phyloP scores from a whole-genome alignment of 768 basidiomycete genomes.

The Suillus ampliporus region DNA sequence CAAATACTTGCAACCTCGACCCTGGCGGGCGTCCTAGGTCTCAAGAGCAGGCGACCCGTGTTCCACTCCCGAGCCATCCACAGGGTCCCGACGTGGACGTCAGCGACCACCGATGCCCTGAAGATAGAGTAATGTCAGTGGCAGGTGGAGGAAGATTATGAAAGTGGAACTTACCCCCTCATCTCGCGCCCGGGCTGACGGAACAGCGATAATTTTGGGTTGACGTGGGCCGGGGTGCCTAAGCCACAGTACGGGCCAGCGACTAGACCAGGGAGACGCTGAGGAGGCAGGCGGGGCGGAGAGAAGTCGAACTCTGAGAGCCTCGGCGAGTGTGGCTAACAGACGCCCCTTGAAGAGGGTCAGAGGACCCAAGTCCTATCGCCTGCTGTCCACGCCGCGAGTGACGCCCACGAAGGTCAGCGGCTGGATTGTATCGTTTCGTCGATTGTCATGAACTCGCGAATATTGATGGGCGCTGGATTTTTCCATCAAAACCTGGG shows the following conservation, averaged over 20 bases:
- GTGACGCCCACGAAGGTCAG: neutral
- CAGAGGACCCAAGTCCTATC: neutral
- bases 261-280: neutral
- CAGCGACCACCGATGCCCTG: neutral
- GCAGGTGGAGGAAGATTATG: too few relatives aligned
- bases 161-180: neutral
- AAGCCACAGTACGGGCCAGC: neutral
- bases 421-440: neutral
- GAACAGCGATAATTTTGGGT: neutral
- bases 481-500: neutral
- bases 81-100: neutral
- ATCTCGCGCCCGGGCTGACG: neutral
- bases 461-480: neutral
- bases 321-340: neutral
- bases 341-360: neutral
- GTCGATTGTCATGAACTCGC: neutral
- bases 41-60: neutral
- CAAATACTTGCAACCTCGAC: neutral
- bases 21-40: neutral
- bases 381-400: neutral
- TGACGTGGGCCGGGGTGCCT: conserved; percentile 1
- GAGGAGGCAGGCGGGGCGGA: neutral
- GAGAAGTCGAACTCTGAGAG: neutral
- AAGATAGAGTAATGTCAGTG: neutral
- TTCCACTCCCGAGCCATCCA: neutral